Conservation (phyloP, 495 filamentous ascomycete species). For the Coniosporium apollinis region DNA sequence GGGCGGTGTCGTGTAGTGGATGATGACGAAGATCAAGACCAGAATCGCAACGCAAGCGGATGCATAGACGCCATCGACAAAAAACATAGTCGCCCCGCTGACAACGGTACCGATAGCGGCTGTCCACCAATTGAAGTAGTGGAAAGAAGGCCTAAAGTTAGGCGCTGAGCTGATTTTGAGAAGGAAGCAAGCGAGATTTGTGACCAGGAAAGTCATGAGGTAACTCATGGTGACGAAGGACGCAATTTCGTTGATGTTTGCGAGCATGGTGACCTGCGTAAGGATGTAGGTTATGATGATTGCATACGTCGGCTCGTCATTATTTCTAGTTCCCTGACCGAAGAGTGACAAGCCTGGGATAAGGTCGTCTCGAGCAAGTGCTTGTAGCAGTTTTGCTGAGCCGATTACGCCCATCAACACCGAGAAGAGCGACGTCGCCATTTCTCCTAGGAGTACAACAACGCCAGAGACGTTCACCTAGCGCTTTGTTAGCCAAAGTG, state of each 20-base stretch:
- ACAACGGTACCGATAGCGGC: constrained; percentile 55
- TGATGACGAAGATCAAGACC: constrained; percentile 60
- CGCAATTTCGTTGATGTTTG: constrained; percentile 76
- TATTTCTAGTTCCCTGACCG: constrained; percentile 53
- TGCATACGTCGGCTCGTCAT: constrained; percentile 62
- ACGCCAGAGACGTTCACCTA: constrained; percentile 53
- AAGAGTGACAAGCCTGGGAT: constrained; percentile 62
- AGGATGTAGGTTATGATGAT: constrained; percentile 62
- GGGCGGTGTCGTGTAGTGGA: constrained; percentile 70
- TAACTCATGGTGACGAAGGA: constrained; percentile 83
- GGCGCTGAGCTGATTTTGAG: constrained; percentile 86
- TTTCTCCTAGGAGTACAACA: constrained; percentile 64
- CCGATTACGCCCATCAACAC: constrained; percentile 77
- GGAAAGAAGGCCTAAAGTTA: constrained; percentile 77
- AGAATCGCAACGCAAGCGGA: constrained; percentile 57
- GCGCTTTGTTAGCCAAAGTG: neutral
- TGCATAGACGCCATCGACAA: constrained; percentile 73
- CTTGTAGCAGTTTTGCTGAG: constrained; percentile 75
- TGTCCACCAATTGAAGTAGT: constrained; percentile 77
- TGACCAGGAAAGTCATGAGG: constrained; percentile 60
- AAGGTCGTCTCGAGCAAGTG: constrained; percentile 63
- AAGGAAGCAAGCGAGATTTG: constrained; percentile 73
- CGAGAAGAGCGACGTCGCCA: constrained; percentile 71
- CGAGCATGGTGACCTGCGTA: constrained; percentile 66
- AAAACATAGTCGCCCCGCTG: constrained; percentile 71